Percentiles rank a stretch among this genome's conserved stretches.
Conservation (phyloP, 768 basidiomycete genomes). For the Mrakia gelida region DNA sequence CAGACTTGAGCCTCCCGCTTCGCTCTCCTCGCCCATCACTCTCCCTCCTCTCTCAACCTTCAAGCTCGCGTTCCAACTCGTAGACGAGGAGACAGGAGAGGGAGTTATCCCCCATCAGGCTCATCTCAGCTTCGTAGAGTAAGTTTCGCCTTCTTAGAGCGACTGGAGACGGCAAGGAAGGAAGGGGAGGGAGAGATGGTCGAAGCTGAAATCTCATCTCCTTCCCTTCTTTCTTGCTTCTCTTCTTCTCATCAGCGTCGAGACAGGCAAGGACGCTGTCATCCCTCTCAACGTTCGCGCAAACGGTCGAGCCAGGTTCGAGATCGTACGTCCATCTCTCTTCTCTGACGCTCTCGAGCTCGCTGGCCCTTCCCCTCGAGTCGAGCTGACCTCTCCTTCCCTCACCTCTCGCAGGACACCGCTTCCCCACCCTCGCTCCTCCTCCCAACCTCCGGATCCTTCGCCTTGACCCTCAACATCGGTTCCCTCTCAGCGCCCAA, state of each 20-base stretch:
- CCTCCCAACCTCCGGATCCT: slow-evolving; percentile 20
- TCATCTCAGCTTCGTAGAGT: slow-evolving; percentile 31
- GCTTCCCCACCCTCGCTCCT: slow-evolving; percentile 23
- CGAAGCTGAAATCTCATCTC: slow-evolving; percentile 10
- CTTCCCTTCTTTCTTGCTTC: neutral
- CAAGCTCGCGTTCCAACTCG: slow-evolving; percentile 27
- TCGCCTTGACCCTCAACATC: slow-evolving; percentile 28
- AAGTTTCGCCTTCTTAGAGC: neutral
- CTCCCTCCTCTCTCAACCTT: slow-evolving; percentile 23
- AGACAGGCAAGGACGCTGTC: slow-evolving; percentile 27
- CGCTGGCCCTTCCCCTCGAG: neutral
- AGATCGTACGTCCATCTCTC: slow-evolving; percentile 3
- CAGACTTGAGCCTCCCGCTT: slow-evolving; percentile 8
- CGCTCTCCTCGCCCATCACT: slow-evolving; percentile 16
- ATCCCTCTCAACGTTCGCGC: slow-evolving; percentile 27
- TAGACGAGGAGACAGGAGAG: slow-evolving; percentile 23
- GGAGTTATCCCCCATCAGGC: slow-evolving; percentile 28
- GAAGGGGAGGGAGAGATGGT: neutral
- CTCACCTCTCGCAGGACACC: slow-evolving; percentile 25
- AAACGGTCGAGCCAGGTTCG: slow-evolving; percentile 27
- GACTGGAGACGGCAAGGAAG: neutral
- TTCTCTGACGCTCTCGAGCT: neutral
- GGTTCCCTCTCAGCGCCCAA: slow-evolving; percentile 19
- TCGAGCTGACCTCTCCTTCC: neutral
- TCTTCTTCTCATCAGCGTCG: too few relatives aligned